Conservation (phyloP, 1,284 basidiomycete species). For the Cerioporus squamosus region DNA sequence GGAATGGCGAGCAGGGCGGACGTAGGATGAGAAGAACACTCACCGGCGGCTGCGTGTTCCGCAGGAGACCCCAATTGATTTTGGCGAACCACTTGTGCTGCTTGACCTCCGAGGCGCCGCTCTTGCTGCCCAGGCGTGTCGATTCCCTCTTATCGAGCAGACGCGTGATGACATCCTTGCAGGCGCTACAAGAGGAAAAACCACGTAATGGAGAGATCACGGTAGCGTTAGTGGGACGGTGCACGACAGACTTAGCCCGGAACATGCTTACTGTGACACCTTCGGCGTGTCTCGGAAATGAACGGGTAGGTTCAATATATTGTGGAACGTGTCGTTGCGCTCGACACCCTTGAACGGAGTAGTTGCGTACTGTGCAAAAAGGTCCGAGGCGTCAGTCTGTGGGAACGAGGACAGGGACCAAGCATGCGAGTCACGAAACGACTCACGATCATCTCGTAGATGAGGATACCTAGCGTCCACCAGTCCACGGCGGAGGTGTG, state of each 20-base stretch:
- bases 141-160: constrained; percentile 94
- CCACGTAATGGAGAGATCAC: constrained; percentile 21
- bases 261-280: constrained; percentile 75
- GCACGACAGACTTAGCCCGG: constrained; percentile 15
- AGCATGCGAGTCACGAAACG: constrained; percentile 1
- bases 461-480: constrained; percentile 99
- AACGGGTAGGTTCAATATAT: constrained; percentile 90
- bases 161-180: constrained; percentile 88
- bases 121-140: constrained; percentile 87
- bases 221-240: constrained; percentile 16
- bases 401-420: constrained; percentile 1
- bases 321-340: constrained; percentile 95
- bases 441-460: constrained; percentile 99
- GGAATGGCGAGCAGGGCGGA: constrained; percentile 6
- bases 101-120: constrained; percentile 98
- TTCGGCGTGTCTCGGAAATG: constrained; percentile 88
- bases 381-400: constrained; percentile 15
- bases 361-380: constrained; percentile 78
- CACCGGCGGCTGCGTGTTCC: constrained; percentile 93
- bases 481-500: constrained; percentile 99
- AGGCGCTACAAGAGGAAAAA: constrained; percentile 52
- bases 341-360: constrained; percentile 98
- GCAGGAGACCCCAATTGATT: constrained; percentile 95
- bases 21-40: constrained; percentile 36
- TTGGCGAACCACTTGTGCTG: constrained; percentile 98